Conservation (phyloP, 2,329 filamentous ascomycete species). For the Fusarium foetens region DNA sequence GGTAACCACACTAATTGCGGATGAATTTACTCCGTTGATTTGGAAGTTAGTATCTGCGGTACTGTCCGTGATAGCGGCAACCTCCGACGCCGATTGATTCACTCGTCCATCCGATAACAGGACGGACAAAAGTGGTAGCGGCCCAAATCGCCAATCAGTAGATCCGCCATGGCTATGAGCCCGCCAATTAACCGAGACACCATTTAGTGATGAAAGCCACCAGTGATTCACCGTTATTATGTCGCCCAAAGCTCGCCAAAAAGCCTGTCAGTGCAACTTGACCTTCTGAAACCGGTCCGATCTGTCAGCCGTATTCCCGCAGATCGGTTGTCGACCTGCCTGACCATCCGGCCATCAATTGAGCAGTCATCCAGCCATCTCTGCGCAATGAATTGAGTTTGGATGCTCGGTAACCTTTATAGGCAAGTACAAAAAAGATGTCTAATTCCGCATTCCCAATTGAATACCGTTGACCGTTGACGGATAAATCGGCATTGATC, state of each 20-base stretch:
- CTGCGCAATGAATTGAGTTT: background rate
- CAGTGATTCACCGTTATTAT: background rate
- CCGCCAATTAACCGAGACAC: background rate
- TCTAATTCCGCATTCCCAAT: conserved; percentile 6
- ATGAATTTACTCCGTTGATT: background rate
- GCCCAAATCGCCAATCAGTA: background rate
- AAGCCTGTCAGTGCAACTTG: background rate
- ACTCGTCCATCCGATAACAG: background rate
- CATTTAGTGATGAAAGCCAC: background rate
- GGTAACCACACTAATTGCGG: background rate
- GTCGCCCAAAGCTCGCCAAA: no score
- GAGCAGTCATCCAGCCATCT: background rate
- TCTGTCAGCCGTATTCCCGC: background rate
- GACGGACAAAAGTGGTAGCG: background rate
- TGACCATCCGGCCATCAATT: background rate
- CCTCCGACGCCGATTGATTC: background rate
- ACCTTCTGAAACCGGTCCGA: background rate
- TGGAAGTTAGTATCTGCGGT: background rate
- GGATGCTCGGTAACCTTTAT: conserved; percentile 4
- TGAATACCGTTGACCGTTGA: background rate
- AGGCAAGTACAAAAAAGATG: conserved; percentile 4
- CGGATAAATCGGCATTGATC: conserved; percentile 22
- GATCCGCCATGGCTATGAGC: no score
- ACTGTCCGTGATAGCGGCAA: background rate
- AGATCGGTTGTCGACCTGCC: background rate